Evolutionary conservation across 164 flowering plant genomes (phyloP).

Genomic region (Vitis rupestris): DNA sequence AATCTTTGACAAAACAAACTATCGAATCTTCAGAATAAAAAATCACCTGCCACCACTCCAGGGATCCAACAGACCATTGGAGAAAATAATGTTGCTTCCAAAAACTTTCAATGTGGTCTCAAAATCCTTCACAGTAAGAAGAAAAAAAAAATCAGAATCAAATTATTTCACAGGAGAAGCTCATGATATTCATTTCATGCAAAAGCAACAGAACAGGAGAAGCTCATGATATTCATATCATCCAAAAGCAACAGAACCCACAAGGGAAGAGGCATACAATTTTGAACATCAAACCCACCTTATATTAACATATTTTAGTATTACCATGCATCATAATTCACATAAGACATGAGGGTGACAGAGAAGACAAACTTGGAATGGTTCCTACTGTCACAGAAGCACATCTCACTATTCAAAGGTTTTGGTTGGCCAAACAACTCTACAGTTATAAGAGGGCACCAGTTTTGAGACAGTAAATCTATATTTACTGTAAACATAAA

Average conservation of each 20-base stretch:
- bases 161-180: background rate
- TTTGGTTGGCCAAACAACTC: no score
- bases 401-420: no score
- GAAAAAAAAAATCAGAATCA: constrained; percentile 6
- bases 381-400: no score
- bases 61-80: constrained; percentile 93
- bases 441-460: no score
- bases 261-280: no score
- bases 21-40: constrained; percentile 2
- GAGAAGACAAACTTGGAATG: no score
- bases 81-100: constrained; percentile 93
- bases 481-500: no score
- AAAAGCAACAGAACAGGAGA: background rate
- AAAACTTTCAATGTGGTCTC: constrained; percentile 41
- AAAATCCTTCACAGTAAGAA: constrained; percentile 49
- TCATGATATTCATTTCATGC: background rate
- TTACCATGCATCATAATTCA: no score
- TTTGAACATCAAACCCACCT: no score
- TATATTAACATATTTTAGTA: no score
- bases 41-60: constrained; percentile 95
- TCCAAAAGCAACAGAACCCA: background rate
- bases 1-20: background rate
- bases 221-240: background rate
- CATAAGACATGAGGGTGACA: no score
- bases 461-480: no score